phyloP scores from a whole-genome alignment of 2,329 filamentous ascomycete genomes.

The Verticillium nubilum region DNA sequence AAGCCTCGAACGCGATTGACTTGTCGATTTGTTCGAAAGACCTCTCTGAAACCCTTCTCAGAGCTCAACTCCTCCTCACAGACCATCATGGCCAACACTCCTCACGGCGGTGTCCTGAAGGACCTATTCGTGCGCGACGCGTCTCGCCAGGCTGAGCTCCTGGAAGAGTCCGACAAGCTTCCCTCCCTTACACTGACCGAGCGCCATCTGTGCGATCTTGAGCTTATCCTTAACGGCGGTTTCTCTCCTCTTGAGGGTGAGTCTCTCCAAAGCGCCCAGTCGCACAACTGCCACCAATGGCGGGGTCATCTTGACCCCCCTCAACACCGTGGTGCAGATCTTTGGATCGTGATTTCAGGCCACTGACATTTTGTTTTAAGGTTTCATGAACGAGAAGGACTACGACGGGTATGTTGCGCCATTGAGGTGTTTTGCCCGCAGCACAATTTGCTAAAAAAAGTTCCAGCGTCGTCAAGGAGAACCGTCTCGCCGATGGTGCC shows the following conservation, averaged over 20 bases:
- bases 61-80: neutral
- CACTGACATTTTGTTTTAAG: slow-evolving; percentile 36
- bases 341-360: neutral
- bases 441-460: slow-evolving; percentile 19
- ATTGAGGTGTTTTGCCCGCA: neutral
- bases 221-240: slow-evolving; percentile 93
- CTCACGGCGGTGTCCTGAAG: slow-evolving; percentile 93
- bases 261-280: slow-evolving; percentile 23
- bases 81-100: slow-evolving; percentile 57
- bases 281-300: slow-evolving; percentile 5
- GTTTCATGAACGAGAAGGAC: slow-evolving; percentile 96
- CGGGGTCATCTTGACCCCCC: slow-evolving; percentile 12
- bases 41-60: neutral
- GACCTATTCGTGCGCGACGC: slow-evolving; percentile 93
- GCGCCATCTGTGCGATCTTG: slow-evolving; percentile 95
- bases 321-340: neutral
- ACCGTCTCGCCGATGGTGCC: slow-evolving; percentile 80
- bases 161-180: slow-evolving; percentile 77
- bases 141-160: slow-evolving; percentile 73
- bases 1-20: neutral
- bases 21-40: neutral
- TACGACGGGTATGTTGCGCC: slow-evolving; percentile 71
- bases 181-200: slow-evolving; percentile 82
- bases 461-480: slow-evolving; percentile 75
- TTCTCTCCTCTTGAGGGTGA: slow-evolving; percentile 95